Evolutionary conservation across 2,329 filamentous ascomycete species (phyloP), one percentile per base, ranked within the genome.

Genomic region (Coniochaeta sp.): DNA sequence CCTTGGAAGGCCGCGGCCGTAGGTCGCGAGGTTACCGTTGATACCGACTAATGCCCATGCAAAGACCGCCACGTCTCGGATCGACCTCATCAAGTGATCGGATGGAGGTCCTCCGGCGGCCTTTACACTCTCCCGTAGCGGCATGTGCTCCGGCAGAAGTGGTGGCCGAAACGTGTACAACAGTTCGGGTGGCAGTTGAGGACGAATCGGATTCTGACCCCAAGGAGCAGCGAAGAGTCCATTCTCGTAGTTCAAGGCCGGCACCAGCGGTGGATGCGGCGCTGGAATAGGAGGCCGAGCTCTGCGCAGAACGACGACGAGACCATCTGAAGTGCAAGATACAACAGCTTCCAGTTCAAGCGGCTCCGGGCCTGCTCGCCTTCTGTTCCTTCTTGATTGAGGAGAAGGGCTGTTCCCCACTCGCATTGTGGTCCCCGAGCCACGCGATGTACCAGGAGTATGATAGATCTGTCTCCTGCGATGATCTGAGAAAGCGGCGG

Each of bases 281-380:
- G 78, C 77, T 3, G 88, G 89, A 55, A 92, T 85, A 8, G 85
- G 80, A 4, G 90, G 87, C 28, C 89, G 83, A 26, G 91, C 91
- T 64, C 83, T 85, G 60, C 91, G 84, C 16, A 96, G 77, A 57
- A 93, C 87, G 8, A 96, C 90, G 2, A 96, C 90, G 0, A 96
- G 78, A 0, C 91, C 91, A 71, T 96, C 91, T 0, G 91, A 96
- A 1, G 91, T 91, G 73, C 91, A 96, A 0, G 91, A 96, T 6
- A 96, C 87, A n/a, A 96, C 90, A 1, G 91, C 91, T 74, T 96
- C 91, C 4, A 96, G 77, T 73, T 96, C 90, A 58, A 91, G 79
- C 2, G 73, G 73, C 7, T 76, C 69, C 0, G 67, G 66, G 31
- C 71, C 69, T 16, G 69, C 66, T 38, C 64, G 66, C 16, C 22